Percentiles rank a stretch among this genome's conserved stretches.
Evolutionary conservation across 1,139 yeast genomes (phyloP).

Genomic region (Suhomyces chickasaworum): DNA sequence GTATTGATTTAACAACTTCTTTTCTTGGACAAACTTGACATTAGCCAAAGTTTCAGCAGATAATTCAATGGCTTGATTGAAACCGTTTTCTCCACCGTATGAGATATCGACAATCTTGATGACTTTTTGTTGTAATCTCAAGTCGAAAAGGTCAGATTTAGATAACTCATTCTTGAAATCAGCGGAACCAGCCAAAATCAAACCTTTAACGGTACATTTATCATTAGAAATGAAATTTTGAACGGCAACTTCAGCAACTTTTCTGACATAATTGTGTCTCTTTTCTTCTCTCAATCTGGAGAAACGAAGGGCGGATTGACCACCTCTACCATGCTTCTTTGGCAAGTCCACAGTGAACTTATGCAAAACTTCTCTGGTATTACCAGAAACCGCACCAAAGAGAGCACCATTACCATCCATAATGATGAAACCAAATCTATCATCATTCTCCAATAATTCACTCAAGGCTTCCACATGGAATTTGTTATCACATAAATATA

Average conservation of each 20-base stretch:
- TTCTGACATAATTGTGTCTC: conserved; percentile 96
- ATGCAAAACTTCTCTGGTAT: conserved; percentile 93
- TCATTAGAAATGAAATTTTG: conserved; percentile 92
- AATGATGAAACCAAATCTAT: conserved; percentile 92
- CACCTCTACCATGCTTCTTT: conserved; percentile 99
- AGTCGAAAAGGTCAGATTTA: conserved; percentile 90
- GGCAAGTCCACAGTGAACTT: conserved; percentile 97
- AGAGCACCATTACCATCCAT: conserved; percentile 99
- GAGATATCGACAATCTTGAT: conserved; percentile 94
- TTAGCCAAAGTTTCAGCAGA: conserved; percentile 96
- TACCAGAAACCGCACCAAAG: conserved; percentile 95
- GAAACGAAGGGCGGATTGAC: conserved; percentile 99
- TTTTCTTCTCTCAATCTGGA: conserved; percentile 98
- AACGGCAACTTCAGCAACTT: conserved; percentile 97
- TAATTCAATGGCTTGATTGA: conserved; percentile 96
- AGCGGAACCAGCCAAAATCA: conserved; percentile 97
- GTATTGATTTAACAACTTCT: conserved; percentile 87
- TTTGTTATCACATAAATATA: conserved; percentile 94
- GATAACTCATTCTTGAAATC: conserved; percentile 95
- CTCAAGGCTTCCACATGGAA: conserved; percentile 97
- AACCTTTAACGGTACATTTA: conserved; percentile 90
- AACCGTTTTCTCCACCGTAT: conserved; percentile 98
- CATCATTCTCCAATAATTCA: conserved; percentile 92
- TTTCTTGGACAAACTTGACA: conserved; percentile 96
- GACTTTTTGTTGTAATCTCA: conserved; percentile 82